Conservation (phyloP, 1,139 yeast genomes). For the Blastobotrys indianensis region DNA sequence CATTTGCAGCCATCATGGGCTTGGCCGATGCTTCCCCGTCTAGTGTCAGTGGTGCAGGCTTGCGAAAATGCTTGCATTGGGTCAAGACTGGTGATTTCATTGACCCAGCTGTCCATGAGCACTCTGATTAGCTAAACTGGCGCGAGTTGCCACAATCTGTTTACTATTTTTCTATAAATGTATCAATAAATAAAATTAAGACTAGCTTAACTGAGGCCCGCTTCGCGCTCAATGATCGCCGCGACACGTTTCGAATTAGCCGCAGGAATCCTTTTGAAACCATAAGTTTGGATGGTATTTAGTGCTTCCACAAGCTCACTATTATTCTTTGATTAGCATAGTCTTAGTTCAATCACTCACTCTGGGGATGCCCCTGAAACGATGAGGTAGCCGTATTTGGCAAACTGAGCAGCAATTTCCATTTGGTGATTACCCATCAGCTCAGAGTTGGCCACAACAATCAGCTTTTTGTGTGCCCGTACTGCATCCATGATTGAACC, state of each 20-base stretch:
- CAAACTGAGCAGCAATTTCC: slow-evolving; percentile 65
- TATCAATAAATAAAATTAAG: not conserved
- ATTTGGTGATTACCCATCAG: slow-evolving; percentile 85
- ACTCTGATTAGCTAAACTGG: too few relatives aligned
- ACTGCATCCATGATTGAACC: slow-evolving; percentile 84
- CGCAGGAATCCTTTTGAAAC: slow-evolving; percentile 22
- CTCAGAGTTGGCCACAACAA: slow-evolving; percentile 63
- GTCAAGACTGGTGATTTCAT: slow-evolving; percentile 28
- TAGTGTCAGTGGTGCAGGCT: slow-evolving; percentile 31
- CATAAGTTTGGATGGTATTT: slow-evolving; percentile 7
- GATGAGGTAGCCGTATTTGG: slow-evolving; percentile 34
- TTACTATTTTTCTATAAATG: too few relatives aligned
- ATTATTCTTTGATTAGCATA: not conserved
- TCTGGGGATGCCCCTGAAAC: slow-evolving; percentile 15
- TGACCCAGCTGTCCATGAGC: slow-evolving; percentile 20
- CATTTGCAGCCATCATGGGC: slow-evolving; percentile 33
- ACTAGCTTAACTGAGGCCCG: slow-evolving; percentile 15
- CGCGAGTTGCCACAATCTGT: too few relatives aligned
- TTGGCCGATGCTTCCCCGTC: slow-evolving; percentile 32
- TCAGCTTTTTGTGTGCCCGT: slow-evolving; percentile 48
- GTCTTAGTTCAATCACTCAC: not conserved
- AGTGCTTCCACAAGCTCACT: slow-evolving; percentile 17
- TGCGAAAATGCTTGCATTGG: slow-evolving; percentile 33
- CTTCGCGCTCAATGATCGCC: slow-evolving; percentile 23
- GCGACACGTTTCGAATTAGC: slow-evolving; percentile 21